Evolutionary conservation across 768 basidiomycete genomes (phyloP), one percentile per base, ranked within the genome.

Genomic region (Cystofilobasidium macerans): DNA sequence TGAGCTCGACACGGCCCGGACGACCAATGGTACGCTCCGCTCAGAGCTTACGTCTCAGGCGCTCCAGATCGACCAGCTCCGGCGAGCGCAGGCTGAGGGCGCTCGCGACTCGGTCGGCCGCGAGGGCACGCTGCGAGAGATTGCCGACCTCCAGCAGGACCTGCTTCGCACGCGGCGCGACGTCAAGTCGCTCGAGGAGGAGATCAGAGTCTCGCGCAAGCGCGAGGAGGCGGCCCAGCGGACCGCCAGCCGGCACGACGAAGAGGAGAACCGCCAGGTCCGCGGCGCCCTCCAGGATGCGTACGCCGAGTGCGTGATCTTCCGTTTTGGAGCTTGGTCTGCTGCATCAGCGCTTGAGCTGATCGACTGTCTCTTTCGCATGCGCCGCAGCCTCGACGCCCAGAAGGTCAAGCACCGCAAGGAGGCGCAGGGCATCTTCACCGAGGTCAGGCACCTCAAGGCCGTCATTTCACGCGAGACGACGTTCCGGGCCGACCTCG

Each of bases 361-460:
- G 48, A 57, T n/a, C 71, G 71, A 72, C 80, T 47, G 77, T 76
- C 86, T 87, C 71, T 69, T 85, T 81, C 32, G 36, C 24, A 59
- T 60, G 64, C 22, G 36, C n/a, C 32, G 13, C 57, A 63, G 26
- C 43, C n/a, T 32, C 32, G 38, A 72, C 68, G 71, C 71, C 36
- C 63, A 70, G 3, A 74, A 75, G 64, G 56, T 68, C 7, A 56
- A 64, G 43, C 71, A 58, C 57, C 62, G 47, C 0, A 59, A 58
- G 24, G 91, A 97, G 73, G 87, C 87, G 78, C 92, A 91, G 73
- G 89, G 90, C 12, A 79, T 97, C 24, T 84, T 98, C 57, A 83
- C 89, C 11, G 90, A 95, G 75, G 90, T 95, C 66, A 82, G 81
- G 47, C 97, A 95, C 76, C 80, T 98, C 70, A 94, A 98, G 75